These are phyloP conservation scores for Suhomyces pyralidae DNA, from an alignment of 805 yeast species.

Conservation along the genomic window DNA sequence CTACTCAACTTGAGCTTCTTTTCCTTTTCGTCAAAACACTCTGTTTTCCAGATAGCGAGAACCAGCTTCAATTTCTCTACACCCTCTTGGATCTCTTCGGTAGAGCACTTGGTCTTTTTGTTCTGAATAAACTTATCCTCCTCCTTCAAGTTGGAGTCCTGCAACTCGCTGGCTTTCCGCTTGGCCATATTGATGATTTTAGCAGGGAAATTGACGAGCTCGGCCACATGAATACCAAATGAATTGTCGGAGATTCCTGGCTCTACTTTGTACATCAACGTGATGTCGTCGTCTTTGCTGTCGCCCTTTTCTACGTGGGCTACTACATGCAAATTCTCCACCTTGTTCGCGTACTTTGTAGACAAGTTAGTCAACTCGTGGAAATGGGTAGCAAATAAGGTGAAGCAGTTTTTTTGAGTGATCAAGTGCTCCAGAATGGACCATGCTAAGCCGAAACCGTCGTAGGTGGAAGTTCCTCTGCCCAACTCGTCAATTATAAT, in stretches of 20 bases:
- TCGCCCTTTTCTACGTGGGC: slow-evolving; percentile 73
- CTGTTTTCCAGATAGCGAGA: slow-evolving; percentile 52
- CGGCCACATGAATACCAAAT: slow-evolving; percentile 97
- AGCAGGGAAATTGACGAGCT: slow-evolving; percentile 86
- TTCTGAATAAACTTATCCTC: slow-evolving; percentile 41
- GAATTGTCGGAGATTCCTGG: slow-evolving; percentile 95
- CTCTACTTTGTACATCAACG: slow-evolving; percentile 89
- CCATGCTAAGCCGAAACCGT: slow-evolving; percentile 98
- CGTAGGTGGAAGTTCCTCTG: slow-evolving; percentile 85
- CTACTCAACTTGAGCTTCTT: slow-evolving; percentile 23
- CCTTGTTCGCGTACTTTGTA: slow-evolving; percentile 53
- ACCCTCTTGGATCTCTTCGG: slow-evolving; percentile 54
- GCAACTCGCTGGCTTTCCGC: slow-evolving; percentile 85
- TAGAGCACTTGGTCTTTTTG: slow-evolving; percentile 51
- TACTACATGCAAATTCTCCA: slow-evolving; percentile 84
- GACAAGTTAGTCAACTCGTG: slow-evolving; percentile 88
- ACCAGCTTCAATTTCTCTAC: slow-evolving; percentile 46
- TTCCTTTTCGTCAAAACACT: slow-evolving; percentile 31
- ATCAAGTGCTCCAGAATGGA: slow-evolving; percentile 87
- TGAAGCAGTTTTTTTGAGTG: slow-evolving; percentile 65
- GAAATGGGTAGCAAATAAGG: slow-evolving; percentile 95
- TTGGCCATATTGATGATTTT: slow-evolving; percentile 95
- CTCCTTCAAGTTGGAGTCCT: slow-evolving; percentile 45
- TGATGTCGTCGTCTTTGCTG: slow-evolving; percentile 60
- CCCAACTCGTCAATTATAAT: slow-evolving; percentile 94